Evolutionary conservation across 805 yeast species (phyloP).

Genomic region (Saccharomycopsis fodiens): DNA sequence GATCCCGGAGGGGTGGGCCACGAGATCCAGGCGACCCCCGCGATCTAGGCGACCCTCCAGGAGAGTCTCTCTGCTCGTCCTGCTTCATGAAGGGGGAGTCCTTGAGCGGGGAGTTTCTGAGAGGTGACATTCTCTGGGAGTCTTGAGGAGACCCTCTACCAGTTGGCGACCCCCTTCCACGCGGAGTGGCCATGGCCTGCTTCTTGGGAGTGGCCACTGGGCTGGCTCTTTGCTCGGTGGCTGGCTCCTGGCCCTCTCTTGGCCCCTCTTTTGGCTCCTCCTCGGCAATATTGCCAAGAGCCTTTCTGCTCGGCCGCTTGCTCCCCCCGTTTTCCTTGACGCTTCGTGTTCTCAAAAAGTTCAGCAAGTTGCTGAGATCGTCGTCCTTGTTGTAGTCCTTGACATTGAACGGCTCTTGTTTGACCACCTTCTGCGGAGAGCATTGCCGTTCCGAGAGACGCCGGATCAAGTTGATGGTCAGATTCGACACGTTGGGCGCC

Average conservation of each 20-base stretch:
- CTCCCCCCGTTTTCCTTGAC: not conserved
- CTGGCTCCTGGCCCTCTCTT: slow-evolving; percentile 11
- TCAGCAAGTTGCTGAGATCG: slow-evolving; percentile 14
- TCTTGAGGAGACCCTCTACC: no score
- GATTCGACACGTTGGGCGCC: slow-evolving; percentile 14
- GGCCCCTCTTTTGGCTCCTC: not conserved
- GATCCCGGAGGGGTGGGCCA: not conserved
- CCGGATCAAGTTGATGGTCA: slow-evolving; percentile 14
- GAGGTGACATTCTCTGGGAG: no score
- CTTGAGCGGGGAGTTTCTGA: not conserved
- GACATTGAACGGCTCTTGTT: slow-evolving; percentile 8
- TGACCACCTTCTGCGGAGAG: not conserved
- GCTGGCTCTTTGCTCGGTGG: slow-evolving; percentile 5
- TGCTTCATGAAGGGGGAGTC: not conserved
- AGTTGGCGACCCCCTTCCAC: no score
- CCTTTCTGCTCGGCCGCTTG: not conserved
- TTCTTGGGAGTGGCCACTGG: not conserved
- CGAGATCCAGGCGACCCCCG: not conserved
- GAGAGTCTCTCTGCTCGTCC: not conserved
- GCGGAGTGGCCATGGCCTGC: not conserved
- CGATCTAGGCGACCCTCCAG: not conserved
- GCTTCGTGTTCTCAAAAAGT: slow-evolving; percentile 14
- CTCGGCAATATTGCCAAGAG: not conserved
- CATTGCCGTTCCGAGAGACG: slow-evolving; percentile 16
- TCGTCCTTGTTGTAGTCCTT: slow-evolving; percentile 9